Base-by-base conservation (phyloP, 257 asterid species). In the Solanum chiquidenum region DNA sequence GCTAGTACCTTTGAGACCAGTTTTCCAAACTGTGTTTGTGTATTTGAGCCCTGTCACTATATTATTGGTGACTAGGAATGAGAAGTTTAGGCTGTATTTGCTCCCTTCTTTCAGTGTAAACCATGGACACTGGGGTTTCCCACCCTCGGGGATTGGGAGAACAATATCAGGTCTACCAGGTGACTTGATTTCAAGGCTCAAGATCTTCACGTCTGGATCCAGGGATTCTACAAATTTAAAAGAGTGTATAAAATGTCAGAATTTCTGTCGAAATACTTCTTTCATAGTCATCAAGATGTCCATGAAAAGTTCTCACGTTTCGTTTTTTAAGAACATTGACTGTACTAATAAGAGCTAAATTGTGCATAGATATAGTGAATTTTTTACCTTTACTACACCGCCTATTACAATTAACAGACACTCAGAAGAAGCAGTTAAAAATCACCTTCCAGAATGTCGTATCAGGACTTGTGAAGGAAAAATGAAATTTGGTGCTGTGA, bases 71-170 rank as follows among this genome's bases (percentile, higher is more conserved):
- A 95, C 98, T 90, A 89, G 91, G 87, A 95, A 93, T 11, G 92
- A 90, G 71, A 95, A 94, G 25, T 87, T 89, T 46, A 94, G 95
- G 89, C 90, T 89, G 84, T 95, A 95, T 8, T 83, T 88, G 92
- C 96, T 93, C 75, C 98, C 98, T 90, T 94, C 98, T 90, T 95
- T 95, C 93, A 95, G 89, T 0, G 92, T 92, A 88, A 95, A 95
- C 98, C 98, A 95, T 1, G 95, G 90, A 86, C 91, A 89, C 87
- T 90, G 91, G 16, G 98, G 97, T 83, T 93, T 93, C 72, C 95
- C 98, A 73, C 79, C 90, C 88, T 92, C 96, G 0, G 98, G 98
- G 46, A 94, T 90, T 1, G 94, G 95, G 84, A 95, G 95, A 84
- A 92, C 86, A 72, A 95, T 95, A 66, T 94, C 95, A 7, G 91